Evolutionary conservation across 352 stramenopile genomes (phyloP).

Genomic region (Thalassiosira ordinaria): DNA sequence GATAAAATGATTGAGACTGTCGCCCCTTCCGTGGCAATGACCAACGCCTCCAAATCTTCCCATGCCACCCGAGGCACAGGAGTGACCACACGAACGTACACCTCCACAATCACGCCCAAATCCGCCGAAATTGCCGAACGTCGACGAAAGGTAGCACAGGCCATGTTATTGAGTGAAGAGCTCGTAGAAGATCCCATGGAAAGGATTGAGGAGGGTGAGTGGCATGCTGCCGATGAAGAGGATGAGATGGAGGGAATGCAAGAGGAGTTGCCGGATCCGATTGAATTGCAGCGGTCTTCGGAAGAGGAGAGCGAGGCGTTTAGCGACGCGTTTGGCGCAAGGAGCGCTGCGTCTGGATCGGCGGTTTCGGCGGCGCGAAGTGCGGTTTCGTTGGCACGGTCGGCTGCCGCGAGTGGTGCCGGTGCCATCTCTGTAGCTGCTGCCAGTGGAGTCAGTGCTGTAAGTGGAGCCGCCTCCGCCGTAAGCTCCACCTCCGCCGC

Average conservation of each 20-base stretch:
- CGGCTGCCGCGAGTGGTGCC: not conserved
- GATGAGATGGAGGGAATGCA: not conserved
- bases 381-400: too few species aligned
- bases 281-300: not conserved
- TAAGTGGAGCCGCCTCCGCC: not conserved
- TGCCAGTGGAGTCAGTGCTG: not conserved
- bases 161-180: slow-evolving; percentile 60
- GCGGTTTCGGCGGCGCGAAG: not conserved
- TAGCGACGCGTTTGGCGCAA: not conserved
- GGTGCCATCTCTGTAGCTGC: not conserved
- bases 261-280: not conserved
- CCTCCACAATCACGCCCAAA: slow-evolving; percentile 25
- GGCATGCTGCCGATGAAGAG: not conserved
- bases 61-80: not conserved
- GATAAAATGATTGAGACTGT: too few species aligned
- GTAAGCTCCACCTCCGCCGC: slow-evolving; percentile 13
- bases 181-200: slow-evolving; percentile 58
- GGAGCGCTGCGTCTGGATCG: not conserved
- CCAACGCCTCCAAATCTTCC: not conserved
- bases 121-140: slow-evolving; percentile 51
- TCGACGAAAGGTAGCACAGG: slow-evolving; percentile 49
- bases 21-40: not conserved
- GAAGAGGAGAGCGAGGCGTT: slow-evolving; percentile 8
- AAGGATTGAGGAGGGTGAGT: not conserved
- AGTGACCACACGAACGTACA: not conserved